A percentile compares a stretch with the other conserved stretches of the same genome.
Evolutionary conservation across 768 basidiomycete species (phyloP).

Genomic region (Hydnomerulius pinastri): DNA sequence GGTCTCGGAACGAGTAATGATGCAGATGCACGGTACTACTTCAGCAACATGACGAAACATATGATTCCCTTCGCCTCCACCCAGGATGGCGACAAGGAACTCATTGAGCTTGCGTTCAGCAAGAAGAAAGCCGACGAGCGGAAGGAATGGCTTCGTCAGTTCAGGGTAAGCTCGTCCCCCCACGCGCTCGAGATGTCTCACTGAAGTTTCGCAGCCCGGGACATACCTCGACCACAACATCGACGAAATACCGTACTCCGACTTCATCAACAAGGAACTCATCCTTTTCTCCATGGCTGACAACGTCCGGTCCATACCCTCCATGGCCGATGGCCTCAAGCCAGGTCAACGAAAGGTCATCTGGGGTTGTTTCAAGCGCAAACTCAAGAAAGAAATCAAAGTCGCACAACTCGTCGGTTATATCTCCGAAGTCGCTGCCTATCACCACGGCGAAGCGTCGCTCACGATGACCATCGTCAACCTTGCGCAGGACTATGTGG

Average conservation of each 20-base stretch:
- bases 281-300: slow-evolving; percentile 99
- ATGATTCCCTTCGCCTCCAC: slow-evolving; percentile 89
- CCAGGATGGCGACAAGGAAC: slow-evolving; percentile 77
- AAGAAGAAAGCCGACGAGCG: slow-evolving; percentile 99
- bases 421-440: slow-evolving; percentile 89
- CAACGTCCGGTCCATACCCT: slow-evolving; percentile 97
- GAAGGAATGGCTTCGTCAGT: slow-evolving; percentile 96
- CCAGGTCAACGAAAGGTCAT: slow-evolving; percentile 97
- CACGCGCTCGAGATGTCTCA: not conserved
- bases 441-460: slow-evolving; percentile 94
- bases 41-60: slow-evolving; percentile 88
- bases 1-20: slow-evolving; percentile 95
- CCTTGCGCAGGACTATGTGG: slow-evolving; percentile 92
- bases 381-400: slow-evolving; percentile 90
- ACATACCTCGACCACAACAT: slow-evolving; percentile 91
- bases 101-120: slow-evolving; percentile 98
- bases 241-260: slow-evolving; percentile 81
- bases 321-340: slow-evolving; percentile 90
- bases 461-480: slow-evolving; percentile 89
- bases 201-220: slow-evolving; percentile 68
- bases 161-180: slow-evolving; percentile 55
- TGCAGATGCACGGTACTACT: slow-evolving; percentile 89
- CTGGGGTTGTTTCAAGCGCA: slow-evolving; percentile 95
- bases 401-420: slow-evolving; percentile 96
- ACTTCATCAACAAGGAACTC: slow-evolving; percentile 97